Evolutionary conservation across 495 filamentous ascomycete genomes (phyloP).

Genomic region (Penicillium bovifimosum): DNA sequence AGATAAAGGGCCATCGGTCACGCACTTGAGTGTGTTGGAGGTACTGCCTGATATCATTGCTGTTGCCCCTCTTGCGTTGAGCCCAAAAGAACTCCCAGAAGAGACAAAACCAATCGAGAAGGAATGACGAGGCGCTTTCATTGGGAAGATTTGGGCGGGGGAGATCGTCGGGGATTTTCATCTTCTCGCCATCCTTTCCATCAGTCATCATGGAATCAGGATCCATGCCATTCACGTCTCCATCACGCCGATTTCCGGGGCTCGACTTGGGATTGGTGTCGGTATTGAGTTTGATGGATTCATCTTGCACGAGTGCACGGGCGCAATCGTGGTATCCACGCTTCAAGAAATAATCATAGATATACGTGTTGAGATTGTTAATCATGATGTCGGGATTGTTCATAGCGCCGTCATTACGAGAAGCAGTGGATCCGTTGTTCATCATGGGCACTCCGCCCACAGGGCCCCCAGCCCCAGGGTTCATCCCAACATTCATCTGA

Average conservation of each 20-base stretch:
- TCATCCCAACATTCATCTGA: constrained; percentile 67
- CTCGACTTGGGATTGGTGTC: constrained; percentile 57
- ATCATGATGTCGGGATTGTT: constrained; percentile 52
- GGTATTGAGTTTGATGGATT: constrained; percentile 47
- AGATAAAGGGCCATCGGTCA: constrained; percentile 4
- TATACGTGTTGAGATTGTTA: constrained; percentile 92
- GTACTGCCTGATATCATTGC: constrained; percentile 58
- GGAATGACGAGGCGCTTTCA: constrained; percentile 63
- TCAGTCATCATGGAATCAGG: constrained; percentile 79
- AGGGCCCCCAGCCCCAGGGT: constrained; percentile 53
- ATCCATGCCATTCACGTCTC: constrained; percentile 69
- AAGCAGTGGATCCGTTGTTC: constrained; percentile 56
- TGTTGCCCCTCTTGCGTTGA: constrained; percentile 58
- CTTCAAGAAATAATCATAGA: constrained; percentile 93
- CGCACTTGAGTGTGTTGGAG: constrained; percentile 77
- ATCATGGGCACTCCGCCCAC: constrained; percentile 68
- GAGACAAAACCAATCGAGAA: constrained; percentile 91
- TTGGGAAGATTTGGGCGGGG: constrained; percentile 64
- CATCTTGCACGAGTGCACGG: constrained; percentile 56
- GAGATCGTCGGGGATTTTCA: constrained; percentile 72
- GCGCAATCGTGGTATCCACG: constrained; percentile 77
- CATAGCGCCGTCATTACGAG: constrained; percentile 40
- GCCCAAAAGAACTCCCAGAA: constrained; percentile 94
- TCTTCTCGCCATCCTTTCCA: constrained; percentile 65
- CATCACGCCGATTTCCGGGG: constrained; percentile 54